Evolutionary conservation across 1,284 basidiomycete genomes (phyloP).

Genomic region (Termitomyces sp.): DNA sequence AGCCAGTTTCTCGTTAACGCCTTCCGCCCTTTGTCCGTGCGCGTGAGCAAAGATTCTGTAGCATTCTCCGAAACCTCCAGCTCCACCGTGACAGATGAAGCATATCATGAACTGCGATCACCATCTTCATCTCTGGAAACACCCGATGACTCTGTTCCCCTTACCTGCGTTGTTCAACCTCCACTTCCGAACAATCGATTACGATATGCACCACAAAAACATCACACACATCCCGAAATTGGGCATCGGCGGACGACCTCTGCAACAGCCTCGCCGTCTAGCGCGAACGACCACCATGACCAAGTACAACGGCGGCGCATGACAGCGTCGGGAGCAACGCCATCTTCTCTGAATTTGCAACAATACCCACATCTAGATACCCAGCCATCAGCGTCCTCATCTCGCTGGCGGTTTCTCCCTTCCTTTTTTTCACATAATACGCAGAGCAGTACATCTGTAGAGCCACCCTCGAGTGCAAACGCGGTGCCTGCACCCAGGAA

Average conservation of each 20-base stretch:
- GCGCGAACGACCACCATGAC: background rate
- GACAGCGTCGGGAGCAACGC: conserved; percentile 18
- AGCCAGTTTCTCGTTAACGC: conserved; percentile 51
- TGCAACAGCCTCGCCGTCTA: background rate
- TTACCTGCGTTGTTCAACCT: conserved; percentile 23
- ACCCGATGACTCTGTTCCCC: conserved; percentile 17
- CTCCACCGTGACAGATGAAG: conserved; percentile 3
- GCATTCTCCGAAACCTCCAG: conserved; percentile 25
- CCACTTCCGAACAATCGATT: conserved; percentile 7
- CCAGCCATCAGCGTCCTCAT: conserved; percentile 21
- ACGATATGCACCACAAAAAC: conserved; percentile 12
- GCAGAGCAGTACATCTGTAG: conserved; percentile 21
- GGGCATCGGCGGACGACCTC: conserved; percentile 14
- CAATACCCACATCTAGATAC: conserved; percentile 20
- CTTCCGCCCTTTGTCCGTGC: conserved; percentile 42
- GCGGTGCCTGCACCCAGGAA: conserved; percentile 26
- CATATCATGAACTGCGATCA: background rate
- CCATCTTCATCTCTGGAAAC: conserved; percentile 9
- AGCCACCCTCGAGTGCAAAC: conserved; percentile 24
- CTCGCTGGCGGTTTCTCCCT: conserved; percentile 57
- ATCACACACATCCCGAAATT: conserved; percentile 8
- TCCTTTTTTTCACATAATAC: conserved; percentile 38
- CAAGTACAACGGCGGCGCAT: conserved; percentile 9
- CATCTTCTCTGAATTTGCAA: conserved; percentile 6
- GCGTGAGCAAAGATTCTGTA: conserved; percentile 37